These are phyloP conservation scores for Aristolochia californica DNA, from an alignment of 164 flowering plant species.

Conservation along the genomic window DNA sequence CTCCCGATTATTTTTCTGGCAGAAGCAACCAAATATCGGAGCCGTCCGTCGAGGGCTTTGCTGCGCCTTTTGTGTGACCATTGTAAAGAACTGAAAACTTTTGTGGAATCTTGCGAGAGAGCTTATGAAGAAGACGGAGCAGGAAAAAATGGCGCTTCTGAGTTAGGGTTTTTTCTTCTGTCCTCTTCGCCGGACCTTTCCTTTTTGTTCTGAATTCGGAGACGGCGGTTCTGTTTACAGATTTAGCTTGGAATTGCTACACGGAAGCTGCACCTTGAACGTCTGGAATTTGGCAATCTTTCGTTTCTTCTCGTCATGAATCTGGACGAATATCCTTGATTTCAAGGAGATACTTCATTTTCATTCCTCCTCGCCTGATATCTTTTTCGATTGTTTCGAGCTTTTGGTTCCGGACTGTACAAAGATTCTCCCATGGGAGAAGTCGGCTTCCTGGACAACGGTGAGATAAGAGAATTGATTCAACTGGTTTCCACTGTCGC, in stretches of 20 bases:
- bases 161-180: constrained; percentile 4
- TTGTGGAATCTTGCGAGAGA: constrained; percentile 1
- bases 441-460: not conserved
- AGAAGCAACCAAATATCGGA: too few species aligned
- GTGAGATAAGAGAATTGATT: not conserved
- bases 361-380: not conserved
- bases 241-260: not conserved
- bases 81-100: constrained; percentile 1
- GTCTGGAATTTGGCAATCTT: not conserved
- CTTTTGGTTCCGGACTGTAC: too few species aligned
- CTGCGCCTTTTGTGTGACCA: too few species aligned
- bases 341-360: not conserved
- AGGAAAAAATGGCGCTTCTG: not conserved
- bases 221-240: not conserved
- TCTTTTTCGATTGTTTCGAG: not conserved
- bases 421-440: too few species aligned
- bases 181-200: not conserved
- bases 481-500: not conserved
- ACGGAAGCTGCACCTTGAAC: not conserved
- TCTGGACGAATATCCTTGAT: not conserved
- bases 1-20: too few species aligned
- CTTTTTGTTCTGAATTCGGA: not conserved
- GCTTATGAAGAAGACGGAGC: not conserved
- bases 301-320: not conserved
- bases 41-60: too few species aligned